Evolutionary conservation across 169 alveolate genomes (phyloP), one percentile per base, ranked within the genome.

Genomic region (Eimeria praecox): DNA sequence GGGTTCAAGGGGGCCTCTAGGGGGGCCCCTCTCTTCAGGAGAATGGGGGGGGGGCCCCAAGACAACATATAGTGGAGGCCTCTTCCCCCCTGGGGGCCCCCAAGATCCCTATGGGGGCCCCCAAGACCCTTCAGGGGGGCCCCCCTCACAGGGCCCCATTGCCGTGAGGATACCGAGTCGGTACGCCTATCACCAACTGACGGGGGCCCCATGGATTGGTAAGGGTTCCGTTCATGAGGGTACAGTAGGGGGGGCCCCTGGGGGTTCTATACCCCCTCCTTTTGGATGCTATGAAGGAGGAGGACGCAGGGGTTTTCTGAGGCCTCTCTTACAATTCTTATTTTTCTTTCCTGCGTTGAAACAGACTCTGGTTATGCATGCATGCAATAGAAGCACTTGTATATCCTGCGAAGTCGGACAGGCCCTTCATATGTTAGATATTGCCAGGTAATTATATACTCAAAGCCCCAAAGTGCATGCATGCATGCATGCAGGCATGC

Each of bases 391-490:
- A 62, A 12, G 54, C 52, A 6, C 20, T 8, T 71, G 95, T 40
- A 62, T 71, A 5, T 62, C 95, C 6, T 71, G 88, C 59, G 88
- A 90, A 52, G 73, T 71, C 38, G 95, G 88, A n/a, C 42, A 38
- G 24, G 86, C 78, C 42, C 95, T 90, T 12, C 89, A 90, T 83
- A 90, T 90, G 95, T 89, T 90, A 35, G 89, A 90, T 66, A 42
- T 49, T 5, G 88, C 95, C 30, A 64, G 88, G 95, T 90, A 40
- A n/a, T n/a, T 62, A 66, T 71, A 16, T 20, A 8, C 30, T 27
- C 71, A 16, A 20, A 4, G 27, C 44, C 94, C 94, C 12, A 38
- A 35, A 64, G 59, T 18, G n/a, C 4, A 46, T 24, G 30, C 73
- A 46, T n/a, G 33, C 46, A 52, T 35, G 49, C 30, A 80, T 46